Evolutionary conservation across 257 asterid genomes (phyloP), one percentile per base, ranked within the genome.

Genomic region (Capsicum chinense): DNA sequence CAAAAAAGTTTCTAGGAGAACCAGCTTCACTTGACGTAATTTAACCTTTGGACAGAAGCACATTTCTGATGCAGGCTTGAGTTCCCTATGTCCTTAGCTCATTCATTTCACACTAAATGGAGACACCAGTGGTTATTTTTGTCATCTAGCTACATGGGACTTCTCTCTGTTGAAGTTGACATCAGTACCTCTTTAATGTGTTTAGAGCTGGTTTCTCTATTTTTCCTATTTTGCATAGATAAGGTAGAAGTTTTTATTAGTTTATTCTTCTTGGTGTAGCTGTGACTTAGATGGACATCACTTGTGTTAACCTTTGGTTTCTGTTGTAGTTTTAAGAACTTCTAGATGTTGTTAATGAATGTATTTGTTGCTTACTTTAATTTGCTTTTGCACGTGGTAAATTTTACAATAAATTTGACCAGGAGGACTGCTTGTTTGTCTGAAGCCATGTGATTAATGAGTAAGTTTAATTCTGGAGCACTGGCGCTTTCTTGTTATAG

Each of bases 391-490:
- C 48, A 7, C 26, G 48, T 13, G 64, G 62, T 26, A 52, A 48
- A 54, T 76, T 76, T 54, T 56, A 26, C 5, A 0, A 14, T 13
- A 76, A 54, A 0, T 12, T 6, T 52, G 62, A 15, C 12, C 52
- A 1, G 79, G 56, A 44, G 63, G 59, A 54, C 63, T 76, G 26
- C 48, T 76, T 76, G 21, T 52, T 76, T 52, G 0, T 76, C 48
- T 21, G n/a, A 76, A 52, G 48, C 26, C 6, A 13, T 9, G 0
- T 74, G 62, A 74, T 76, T 76, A 26, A 52, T 1, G 15, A 7
- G 63, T 76, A 21, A 21, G 16, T 74, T 74, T 74, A 74, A 15
- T 74, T 50, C 62, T 74, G 47, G 58, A 74, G 37, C 56, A n/a
- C 59, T 19, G 56, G 80, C 47, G 0, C 21, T 6, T 13, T 74